Evolutionary conservation across 257 asterid species (phyloP), one percentile per base, ranked within the genome.

Genomic region (Solanum neorickii): DNA sequence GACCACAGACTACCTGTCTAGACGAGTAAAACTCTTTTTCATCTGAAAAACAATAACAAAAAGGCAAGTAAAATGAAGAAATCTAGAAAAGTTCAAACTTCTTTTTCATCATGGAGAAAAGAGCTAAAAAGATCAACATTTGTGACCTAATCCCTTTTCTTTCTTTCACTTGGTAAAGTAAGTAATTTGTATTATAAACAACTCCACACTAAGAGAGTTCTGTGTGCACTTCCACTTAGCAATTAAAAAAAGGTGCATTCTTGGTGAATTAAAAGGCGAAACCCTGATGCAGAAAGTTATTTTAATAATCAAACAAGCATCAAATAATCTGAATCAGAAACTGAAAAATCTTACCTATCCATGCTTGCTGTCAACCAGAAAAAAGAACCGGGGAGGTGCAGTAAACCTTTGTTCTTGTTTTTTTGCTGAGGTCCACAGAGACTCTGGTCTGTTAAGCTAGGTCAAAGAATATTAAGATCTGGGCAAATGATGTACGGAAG

Each of bases 401-500:
- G 92, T 91, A 85, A 85, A 92, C 94, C 95, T 89, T 74, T 78
- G 80, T 77, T 83, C 87, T 59, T 88, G 87, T 87, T 87, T 87
- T 39, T 85, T 76, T 42, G 59, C 83, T 83, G 84, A 83, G 87
- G 87, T 82, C 12, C 10, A 46, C 46, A 20, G 21, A 86, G 89
- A 86, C 82, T 87, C 87, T 47, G 86, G 87, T 72, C 85, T 78
- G 62, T 75, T 87, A 80, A 83, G 85, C 92, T 93, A 90, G 96
- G 93, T 90, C 87, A 70, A 89, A 62, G 70, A 47, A 86, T 86
- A 46, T 52, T 91, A 87, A 89, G 91, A 90, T 96, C 98, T 92
- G 95, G 21, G 87, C 91, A 46, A 90, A 89, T 93, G 95, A 96
- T 95, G 97, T 90, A 92, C 56, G 90, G 89, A 92, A 87, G 89